These are phyloP conservation scores for Amanita exitialis DNA, from an alignment of 768 basidiomycete genomes.

Conservation along the genomic window DNA sequence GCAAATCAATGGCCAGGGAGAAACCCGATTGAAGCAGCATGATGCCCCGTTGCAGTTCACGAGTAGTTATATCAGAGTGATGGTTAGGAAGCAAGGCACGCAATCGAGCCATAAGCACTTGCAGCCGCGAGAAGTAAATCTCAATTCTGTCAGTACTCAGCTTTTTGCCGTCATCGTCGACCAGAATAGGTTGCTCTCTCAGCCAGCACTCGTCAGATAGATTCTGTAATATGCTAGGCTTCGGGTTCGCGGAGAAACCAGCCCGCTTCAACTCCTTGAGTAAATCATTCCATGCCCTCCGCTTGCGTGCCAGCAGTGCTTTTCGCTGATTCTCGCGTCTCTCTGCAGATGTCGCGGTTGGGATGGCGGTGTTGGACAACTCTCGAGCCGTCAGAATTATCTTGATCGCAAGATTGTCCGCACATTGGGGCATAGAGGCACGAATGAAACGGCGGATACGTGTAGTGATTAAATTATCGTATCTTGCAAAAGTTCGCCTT, in stretches of 20 bases:
- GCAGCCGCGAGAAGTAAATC: slow-evolving; percentile 54
- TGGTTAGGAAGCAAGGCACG: slow-evolving; percentile 55
- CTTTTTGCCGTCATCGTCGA: slow-evolving; percentile 12
- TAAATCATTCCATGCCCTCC: slow-evolving; percentile 85
- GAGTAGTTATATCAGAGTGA: slow-evolving; percentile 76
- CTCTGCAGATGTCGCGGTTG: slow-evolving; percentile 31
- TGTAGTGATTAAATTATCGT: slow-evolving; percentile 30
- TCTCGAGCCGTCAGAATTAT: slow-evolving; percentile 54
- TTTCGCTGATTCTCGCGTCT: slow-evolving; percentile 58
- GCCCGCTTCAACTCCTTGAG: slow-evolving; percentile 78
- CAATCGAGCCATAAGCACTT: slow-evolving; percentile 55
- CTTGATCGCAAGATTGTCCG: slow-evolving; percentile 48
- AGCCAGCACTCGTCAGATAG: slow-evolving; percentile 53
- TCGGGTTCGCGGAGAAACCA: slow-evolving; percentile 66
- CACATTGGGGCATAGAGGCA: slow-evolving; percentile 24
- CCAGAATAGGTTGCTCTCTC: slow-evolving; percentile 45
- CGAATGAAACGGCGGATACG: slow-evolving; percentile 34
- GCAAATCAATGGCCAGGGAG: slow-evolving; percentile 48
- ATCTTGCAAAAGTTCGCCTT: slow-evolving; percentile 38
- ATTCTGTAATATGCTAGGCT: slow-evolving; percentile 53
- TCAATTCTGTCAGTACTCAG: slow-evolving; percentile 36
- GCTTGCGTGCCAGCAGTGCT: slow-evolving; percentile 69
- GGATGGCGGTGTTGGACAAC: slow-evolving; percentile 38
- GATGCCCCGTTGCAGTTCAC: slow-evolving; percentile 74
- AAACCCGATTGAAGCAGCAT: slow-evolving; percentile 75